Percentiles rank a stretch among this genome's conserved stretches.
Evolutionary conservation across 352 stramenopile species (phyloP).

Genomic region (Globisporangium cylindrosporum): DNA sequence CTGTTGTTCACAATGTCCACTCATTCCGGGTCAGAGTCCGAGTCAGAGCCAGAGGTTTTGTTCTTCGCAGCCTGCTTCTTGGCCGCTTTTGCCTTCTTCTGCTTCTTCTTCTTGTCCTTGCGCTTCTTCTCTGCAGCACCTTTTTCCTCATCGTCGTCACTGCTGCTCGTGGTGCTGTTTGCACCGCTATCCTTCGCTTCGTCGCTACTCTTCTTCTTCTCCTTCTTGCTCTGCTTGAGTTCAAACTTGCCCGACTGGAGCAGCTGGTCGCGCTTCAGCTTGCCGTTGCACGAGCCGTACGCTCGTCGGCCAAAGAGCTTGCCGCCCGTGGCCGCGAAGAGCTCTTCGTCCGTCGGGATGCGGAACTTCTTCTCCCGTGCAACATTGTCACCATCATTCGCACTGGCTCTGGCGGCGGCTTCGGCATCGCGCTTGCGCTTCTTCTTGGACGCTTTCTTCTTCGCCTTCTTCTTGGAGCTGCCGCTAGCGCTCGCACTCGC

Average conservation of each 20-base stretch:
- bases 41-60: not conserved
- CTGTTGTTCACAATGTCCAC: not conserved
- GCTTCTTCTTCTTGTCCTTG: conserved; percentile 24
- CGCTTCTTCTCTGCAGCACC: conserved; percentile 23
- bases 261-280: conserved; percentile 78
- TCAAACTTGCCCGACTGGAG: conserved; percentile 34
- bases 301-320: conserved; percentile 94
- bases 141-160: conserved; percentile 3
- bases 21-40: not conserved
- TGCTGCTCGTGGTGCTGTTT: conserved; percentile 7
- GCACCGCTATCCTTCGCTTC: conserved; percentile 14
- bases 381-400: conserved; percentile 24
- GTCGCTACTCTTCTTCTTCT: not conserved
- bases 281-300: conserved; percentile 85
- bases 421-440: conserved; percentile 26
- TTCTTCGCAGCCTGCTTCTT: conserved; percentile 12
- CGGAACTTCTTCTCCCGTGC: conserved; percentile 53
- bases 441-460: conserved; percentile 44
- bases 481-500: conserved; percentile 17
- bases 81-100: conserved; percentile 17
- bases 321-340: conserved; percentile 94
- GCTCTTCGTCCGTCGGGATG: conserved; percentile 92
- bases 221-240: conserved; percentile 10
- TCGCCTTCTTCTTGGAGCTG: conserved; percentile 57
- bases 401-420: conserved; percentile 10